These are phyloP conservation scores for Carex sylvatica DNA, from an alignment of 202 grass and related monocot species.

Conservation along the genomic window DNA sequence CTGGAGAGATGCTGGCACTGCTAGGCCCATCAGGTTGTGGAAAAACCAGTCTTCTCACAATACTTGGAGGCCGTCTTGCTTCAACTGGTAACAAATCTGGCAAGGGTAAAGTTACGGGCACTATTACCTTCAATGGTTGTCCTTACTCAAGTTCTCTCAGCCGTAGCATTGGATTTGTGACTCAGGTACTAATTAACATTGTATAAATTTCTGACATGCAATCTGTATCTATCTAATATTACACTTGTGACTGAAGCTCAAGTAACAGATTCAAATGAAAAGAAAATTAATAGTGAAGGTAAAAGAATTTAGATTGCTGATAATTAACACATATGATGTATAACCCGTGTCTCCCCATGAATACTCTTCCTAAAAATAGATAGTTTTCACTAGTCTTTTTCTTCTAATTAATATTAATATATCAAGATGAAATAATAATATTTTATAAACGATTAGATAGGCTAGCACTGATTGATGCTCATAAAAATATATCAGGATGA, in stretches of 20 bases:
- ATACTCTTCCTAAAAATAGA: neutral
- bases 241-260: neutral
- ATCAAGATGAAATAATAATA: neutral
- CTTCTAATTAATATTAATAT: neutral
- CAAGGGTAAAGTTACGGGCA: slow-evolving; percentile 17
- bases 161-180: slow-evolving; percentile 45
- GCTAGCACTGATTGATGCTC: neutral
- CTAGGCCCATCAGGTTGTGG: slow-evolving; percentile 49
- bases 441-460: neutral
- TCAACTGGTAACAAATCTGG: neutral
- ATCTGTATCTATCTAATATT: neutral
- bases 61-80: slow-evolving; percentile 30
- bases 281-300: neutral
- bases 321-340: too few species aligned
- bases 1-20: slow-evolving; percentile 45
- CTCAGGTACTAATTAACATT: slow-evolving; percentile 18
- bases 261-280: neutral
- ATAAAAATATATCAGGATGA: slow-evolving; percentile 25
- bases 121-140: slow-evolving; percentile 39
- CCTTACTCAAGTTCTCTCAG: slow-evolving; percentile 32
- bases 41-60: slow-evolving; percentile 40
- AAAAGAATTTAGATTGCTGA: too few species aligned
- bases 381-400: neutral
- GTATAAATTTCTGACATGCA: neutral
- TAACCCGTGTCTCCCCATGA: neutral